Evolutionary conservation across 768 basidiomycete genomes (phyloP).

Genomic region (Auricularia cornea): DNA sequence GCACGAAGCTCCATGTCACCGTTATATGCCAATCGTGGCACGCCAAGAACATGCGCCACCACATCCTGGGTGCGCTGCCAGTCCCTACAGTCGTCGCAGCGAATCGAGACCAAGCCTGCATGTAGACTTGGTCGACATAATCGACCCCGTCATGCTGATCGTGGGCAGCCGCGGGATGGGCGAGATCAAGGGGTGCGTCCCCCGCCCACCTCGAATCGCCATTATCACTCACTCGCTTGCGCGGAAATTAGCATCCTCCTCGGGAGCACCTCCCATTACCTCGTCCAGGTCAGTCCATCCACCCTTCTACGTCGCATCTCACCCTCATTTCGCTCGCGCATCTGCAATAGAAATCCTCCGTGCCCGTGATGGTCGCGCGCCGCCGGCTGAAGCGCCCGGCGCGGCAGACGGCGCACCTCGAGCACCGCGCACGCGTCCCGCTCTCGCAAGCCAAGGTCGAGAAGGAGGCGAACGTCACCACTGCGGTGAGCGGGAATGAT

Average conservation of each 20-base stretch:
- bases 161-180: slow-evolving; percentile 90
- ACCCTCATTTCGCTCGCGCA: background rate
- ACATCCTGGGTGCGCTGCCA: slow-evolving; percentile 57
- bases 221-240: background rate
- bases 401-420: slow-evolving; percentile 69
- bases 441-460: slow-evolving; percentile 85
- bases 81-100: background rate
- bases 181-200: slow-evolving; percentile 75
- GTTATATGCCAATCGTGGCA: slow-evolving; percentile 94
- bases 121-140: slow-evolving; percentile 74
- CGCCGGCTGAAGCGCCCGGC: slow-evolving; percentile 84
- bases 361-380: slow-evolving; percentile 95
- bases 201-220: background rate
- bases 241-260: slow-evolving; percentile 61
- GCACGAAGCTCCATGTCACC: slow-evolving; percentile 79
- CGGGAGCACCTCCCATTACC: slow-evolving; percentile 91
- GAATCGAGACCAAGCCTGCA: background rate
- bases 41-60: slow-evolving; percentile 88
- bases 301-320: background rate
- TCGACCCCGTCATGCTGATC: slow-evolving; percentile 85
- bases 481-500: slow-evolving; percentile 20
- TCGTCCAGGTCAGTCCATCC: slow-evolving; percentile 52
- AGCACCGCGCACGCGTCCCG: slow-evolving; percentile 72
- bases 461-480: slow-evolving; percentile 46
- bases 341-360: slow-evolving; percentile 68